Evolutionary conservation across 306 rosid genomes (phyloP), one percentile per base, ranked within the genome.

Genomic region (Ormosia semicastrata): DNA sequence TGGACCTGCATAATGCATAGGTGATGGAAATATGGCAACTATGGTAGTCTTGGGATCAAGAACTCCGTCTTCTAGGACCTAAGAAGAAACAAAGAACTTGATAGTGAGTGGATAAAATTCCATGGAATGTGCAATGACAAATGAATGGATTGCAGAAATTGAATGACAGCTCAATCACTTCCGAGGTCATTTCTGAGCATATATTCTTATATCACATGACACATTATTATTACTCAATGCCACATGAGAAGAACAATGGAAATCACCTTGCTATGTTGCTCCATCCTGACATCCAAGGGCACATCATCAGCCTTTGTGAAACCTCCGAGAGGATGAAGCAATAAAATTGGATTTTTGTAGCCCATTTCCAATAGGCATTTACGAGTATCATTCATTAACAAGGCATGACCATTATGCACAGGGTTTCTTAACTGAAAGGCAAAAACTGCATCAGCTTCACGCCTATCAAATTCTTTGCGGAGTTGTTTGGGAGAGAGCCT

Each of bases 1-100:
- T 77, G 99, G 99, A 30, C 99, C 97, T 0, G 98, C 99, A 76
- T 95, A 95, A 84, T 93, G 98, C 99, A 95, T 95, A 17, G 99
- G 99, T 40, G 99, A 95, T 3, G 99, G 98, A 79, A 93, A 95
- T 84, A 95, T 95, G 36, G 98, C 86, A 24, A 95, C 97, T 44
- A 95, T 85, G 59, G 99, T 95, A n/a, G 98, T 95, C 89, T 89
- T 90, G 4, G 93, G 97, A 86, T 95, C 98, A 62, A 95, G 97
- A 83, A 95, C 83, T 82, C 99, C 97, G 58, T 95, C 99, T 82
- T 95, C 99, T 76, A 95, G 86, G 46, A 93, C 99, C 99, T 95
- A 84, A 57, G 58, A 57, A 90, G 59, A 76, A 76, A 63, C 32
- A 62, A 83, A 77, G 14, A 44, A 18, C 34, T 66, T 73, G 53